phyloP scores from a whole-genome alignment of 2,329 filamentous ascomycete species.

The Xylaria digitata region DNA sequence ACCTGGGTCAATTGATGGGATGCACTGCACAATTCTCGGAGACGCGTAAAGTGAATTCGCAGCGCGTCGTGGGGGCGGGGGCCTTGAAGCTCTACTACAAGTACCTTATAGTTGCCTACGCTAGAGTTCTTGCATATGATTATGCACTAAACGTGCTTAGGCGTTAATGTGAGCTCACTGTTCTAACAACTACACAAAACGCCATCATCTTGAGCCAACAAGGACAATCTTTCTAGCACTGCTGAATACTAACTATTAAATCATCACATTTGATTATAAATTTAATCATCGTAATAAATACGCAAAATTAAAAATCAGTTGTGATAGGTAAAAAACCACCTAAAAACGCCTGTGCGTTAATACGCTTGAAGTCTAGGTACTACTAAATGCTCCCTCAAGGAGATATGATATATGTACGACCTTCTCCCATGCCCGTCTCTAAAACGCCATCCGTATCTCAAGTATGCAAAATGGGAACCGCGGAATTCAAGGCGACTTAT shows the following conservation, averaged over 20 bases:
- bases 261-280: neutral
- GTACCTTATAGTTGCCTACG: too few relatives aligned
- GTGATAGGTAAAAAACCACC: neutral
- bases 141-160: neutral
- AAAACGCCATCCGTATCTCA: neutral
- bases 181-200: too few relatives aligned
- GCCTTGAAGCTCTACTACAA: neutral
- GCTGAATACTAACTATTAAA: too few relatives aligned
- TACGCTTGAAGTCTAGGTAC: neutral
- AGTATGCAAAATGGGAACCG: neutral
- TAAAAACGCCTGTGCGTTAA: neutral
- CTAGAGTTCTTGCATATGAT: neutral
- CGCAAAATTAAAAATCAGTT: neutral
- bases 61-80: slow-evolving; percentile 42
- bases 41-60: slow-evolving; percentile 48
- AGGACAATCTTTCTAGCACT: too few relatives aligned
- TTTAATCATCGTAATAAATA: neutral
- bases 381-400: neutral
- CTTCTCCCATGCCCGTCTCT: neutral
- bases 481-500: neutral
- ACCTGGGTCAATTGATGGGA: neutral
- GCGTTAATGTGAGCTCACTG: too few relatives aligned
- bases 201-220: too few relatives aligned
- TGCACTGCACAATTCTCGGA: slow-evolving; percentile 10
- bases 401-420: neutral